Percentiles rank a stretch among this genome's conserved stretches.
These are phyloP conservation scores for Aegilops speltoides DNA, from an alignment of 176 grass and related monocot species.

Conservation along the genomic window DNA sequence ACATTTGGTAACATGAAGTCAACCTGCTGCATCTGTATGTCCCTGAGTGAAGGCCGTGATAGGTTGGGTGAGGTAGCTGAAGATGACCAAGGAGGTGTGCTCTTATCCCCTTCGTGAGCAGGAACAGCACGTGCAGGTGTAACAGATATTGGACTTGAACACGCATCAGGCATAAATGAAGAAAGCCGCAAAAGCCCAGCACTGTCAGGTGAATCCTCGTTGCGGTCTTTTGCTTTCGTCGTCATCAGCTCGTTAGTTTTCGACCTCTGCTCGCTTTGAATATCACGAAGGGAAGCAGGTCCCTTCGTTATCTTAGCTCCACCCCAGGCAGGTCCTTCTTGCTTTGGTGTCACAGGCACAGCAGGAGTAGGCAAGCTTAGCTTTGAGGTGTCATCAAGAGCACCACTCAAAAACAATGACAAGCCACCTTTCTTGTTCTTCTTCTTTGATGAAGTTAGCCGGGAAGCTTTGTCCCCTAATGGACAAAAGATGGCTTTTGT, in stretches of 20 bases:
- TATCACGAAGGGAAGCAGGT: constrained; percentile 77
- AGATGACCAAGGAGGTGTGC: constrained; percentile 82
- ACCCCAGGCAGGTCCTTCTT: constrained; percentile 92
- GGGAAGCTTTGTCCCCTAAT: constrained; percentile 46
- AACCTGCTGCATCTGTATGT: constrained; percentile 99
- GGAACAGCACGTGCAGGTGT: constrained; percentile 25
- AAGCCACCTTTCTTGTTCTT: constrained; percentile 93
- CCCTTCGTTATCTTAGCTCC: constrained; percentile 72
- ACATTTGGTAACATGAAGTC: background rate
- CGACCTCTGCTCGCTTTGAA: constrained; percentile 81
- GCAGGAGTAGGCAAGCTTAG: constrained; percentile 40
- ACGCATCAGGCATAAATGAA: constrained; percentile 64
- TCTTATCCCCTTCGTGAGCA: constrained; percentile 71
- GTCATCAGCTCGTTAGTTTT: constrained; percentile 47
- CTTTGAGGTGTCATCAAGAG: constrained; percentile 87
- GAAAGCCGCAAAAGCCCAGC: constrained; percentile 45
- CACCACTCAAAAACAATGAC: constrained; percentile 91
- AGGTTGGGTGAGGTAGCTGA: constrained; percentile 64
- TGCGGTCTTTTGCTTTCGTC: constrained; percentile 37
- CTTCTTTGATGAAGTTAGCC: constrained; percentile 66
- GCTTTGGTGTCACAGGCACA: constrained; percentile 51
- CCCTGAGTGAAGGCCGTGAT: constrained; percentile 77
- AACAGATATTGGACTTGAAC: constrained; percentile 64
- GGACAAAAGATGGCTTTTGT: constrained; percentile 41
- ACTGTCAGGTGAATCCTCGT: constrained; percentile 50